Percentiles rank a stretch among this genome's conserved stretches.
Evolutionary conservation across 192 early-diverging fungal species (phyloP).

Genomic region (Phlyctochytrium planicorne): DNA sequence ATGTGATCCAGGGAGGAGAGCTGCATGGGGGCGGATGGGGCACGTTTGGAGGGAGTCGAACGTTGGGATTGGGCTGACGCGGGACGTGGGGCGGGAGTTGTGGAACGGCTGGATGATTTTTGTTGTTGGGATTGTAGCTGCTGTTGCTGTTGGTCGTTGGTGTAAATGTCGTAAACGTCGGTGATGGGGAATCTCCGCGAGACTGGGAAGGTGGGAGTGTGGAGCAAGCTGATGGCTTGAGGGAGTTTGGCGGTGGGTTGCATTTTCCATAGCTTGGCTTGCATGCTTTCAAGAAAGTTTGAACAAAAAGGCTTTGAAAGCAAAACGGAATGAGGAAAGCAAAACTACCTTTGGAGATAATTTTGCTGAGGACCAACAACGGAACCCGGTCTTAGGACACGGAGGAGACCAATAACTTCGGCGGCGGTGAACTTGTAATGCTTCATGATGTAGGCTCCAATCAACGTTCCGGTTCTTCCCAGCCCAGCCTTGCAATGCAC

Average conservation of each 20-base stretch:
- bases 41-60: neutral
- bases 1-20: too few relatives aligned
- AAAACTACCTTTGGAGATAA: conserved; percentile 52
- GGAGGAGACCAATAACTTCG: conserved; percentile 64
- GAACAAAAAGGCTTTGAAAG: neutral
- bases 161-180: neutral
- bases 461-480: conserved; percentile 58
- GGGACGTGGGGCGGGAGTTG: neutral
- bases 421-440: conserved; percentile 66
- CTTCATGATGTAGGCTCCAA: conserved; percentile 65
- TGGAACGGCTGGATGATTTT: neutral
- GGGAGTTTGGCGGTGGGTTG: conserved; percentile 40
- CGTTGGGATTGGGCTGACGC: neutral
- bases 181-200: conserved; percentile 7
- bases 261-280: conserved; percentile 49
- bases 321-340: neutral
- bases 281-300: conserved; percentile 35
- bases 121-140: neutral
- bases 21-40: neutral
- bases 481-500: conserved; percentile 66
- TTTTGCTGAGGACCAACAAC: conserved; percentile 79
- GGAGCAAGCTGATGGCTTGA: conserved; percentile 37
- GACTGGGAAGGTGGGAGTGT: conserved; percentile 37
- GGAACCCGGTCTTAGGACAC: conserved; percentile 66
- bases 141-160: too few relatives aligned